Evolutionary conservation across 2,329 filamentous ascomycete genomes (phyloP).

Genomic region (Hyphodiscus sp.): DNA sequence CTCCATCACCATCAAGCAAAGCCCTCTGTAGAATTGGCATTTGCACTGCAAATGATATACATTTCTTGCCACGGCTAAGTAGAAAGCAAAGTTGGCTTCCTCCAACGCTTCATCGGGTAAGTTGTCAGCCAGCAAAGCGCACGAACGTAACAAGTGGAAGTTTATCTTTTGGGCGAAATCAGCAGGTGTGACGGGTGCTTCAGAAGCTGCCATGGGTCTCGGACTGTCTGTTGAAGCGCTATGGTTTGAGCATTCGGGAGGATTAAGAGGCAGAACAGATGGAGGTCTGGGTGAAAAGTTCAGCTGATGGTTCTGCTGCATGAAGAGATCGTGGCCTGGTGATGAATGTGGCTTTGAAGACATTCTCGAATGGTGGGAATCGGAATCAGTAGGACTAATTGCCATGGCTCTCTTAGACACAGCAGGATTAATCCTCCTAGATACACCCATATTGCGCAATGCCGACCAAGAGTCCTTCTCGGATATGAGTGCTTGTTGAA

Average conservation of each 20-base stretch:
- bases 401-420: not conserved
- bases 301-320: not conserved
- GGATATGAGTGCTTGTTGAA: no score
- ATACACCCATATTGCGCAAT: no score
- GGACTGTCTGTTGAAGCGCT: not conserved
- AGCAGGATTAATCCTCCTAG: no score
- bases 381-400: not conserved
- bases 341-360: not conserved
- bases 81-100: constrained; percentile 6
- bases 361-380: not conserved
- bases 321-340: not conserved
- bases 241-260: not conserved
- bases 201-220: not conserved
- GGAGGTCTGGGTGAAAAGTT: not conserved
- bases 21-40: constrained; percentile 12
- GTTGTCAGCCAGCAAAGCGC: constrained; percentile 6
- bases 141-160: constrained; percentile 7
- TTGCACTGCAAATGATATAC: constrained; percentile 10
- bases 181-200: not conserved
- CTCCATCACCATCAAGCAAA: constrained; percentile 9
- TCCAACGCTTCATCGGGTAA: not conserved
- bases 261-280: not conserved
- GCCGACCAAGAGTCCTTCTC: no score
- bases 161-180: constrained; percentile 6
- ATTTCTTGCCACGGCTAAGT: constrained; percentile 1